phyloP scores from a whole-genome alignment of 208 protist species.

The Blastocrithidia nonstop region DNA sequence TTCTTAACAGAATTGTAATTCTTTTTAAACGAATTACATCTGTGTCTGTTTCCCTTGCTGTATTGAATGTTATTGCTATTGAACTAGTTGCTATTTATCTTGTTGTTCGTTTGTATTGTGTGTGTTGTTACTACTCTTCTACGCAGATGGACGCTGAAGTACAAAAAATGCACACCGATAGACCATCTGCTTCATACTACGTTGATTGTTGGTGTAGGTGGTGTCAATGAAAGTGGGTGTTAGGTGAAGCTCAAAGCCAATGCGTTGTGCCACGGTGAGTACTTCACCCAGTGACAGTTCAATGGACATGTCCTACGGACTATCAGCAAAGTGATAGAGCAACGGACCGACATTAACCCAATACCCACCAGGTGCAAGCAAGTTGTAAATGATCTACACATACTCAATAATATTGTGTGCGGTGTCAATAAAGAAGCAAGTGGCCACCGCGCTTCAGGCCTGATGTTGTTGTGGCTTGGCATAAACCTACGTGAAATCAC shows the following conservation, averaged over 20 bases:
- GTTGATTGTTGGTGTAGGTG: constrained; percentile 85
- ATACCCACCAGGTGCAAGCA: constrained; percentile 85
- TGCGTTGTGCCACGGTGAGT: constrained; percentile 51
- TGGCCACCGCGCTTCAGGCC: constrained; percentile 86
- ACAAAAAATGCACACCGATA: constrained; percentile 85
- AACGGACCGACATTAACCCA: constrained; percentile 94
- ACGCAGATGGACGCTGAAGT: constrained; percentile 35
- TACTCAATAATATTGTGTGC: constrained; percentile 95
- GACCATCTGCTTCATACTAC: constrained; percentile 84
- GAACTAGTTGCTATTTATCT: neutral
- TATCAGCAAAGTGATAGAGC: constrained; percentile 92
- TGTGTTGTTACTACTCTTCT: constrained; percentile 4
- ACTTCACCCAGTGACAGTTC: constrained; percentile 85
- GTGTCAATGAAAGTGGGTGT: constrained; percentile 67
- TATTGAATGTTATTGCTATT: constrained; percentile 2
- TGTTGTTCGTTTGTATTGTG: neutral
- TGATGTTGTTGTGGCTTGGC: constrained; percentile 57
- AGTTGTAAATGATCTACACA: constrained; percentile 83
- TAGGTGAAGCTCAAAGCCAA: constrained; percentile 57
- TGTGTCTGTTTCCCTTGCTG: constrained; percentile 2
- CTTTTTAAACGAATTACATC: neutral
- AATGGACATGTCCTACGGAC: constrained; percentile 70
- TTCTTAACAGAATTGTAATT: too few relatives aligned
- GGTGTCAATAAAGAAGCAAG: constrained; percentile 96
- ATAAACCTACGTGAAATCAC: constrained; percentile 95